These are phyloP conservation scores for Infundibulicybe gibba DNA, from an alignment of 768 basidiomycete species.

Conservation along the genomic window DNA sequence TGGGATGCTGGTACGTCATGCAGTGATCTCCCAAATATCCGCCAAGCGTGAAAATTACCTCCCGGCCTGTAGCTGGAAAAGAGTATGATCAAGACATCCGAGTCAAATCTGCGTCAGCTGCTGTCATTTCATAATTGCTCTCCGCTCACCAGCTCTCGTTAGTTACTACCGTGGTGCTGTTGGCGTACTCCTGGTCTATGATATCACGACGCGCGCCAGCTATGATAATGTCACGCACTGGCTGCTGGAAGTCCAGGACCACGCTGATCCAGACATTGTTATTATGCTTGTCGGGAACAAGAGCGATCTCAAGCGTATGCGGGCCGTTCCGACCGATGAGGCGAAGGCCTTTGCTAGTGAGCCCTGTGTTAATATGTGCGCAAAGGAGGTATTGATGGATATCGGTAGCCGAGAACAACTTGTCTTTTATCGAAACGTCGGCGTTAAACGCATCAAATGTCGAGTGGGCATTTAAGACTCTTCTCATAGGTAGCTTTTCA, in stretches of 20 bases:
- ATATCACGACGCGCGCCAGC: slow-evolving; percentile 91
- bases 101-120: slow-evolving; percentile 84
- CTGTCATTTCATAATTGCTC: slow-evolving; percentile 3
- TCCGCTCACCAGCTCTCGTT: slow-evolving; percentile 2
- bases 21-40: slow-evolving; percentile 4
- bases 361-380: slow-evolving; percentile 19
- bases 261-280: slow-evolving; percentile 89
- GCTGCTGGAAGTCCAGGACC: slow-evolving; percentile 94
- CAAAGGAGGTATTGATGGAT: slow-evolving; percentile 4
- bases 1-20: slow-evolving; percentile 93
- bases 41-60: slow-evolving; percentile 4
- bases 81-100: slow-evolving; percentile 98
- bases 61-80: slow-evolving; percentile 82
- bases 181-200: slow-evolving; percentile 89
- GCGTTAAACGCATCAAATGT: slow-evolving; percentile 99
- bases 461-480: slow-evolving; percentile 95
- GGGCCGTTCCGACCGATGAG: slow-evolving; percentile 97
- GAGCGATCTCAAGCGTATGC: slow-evolving; percentile 96
- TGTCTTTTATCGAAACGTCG: slow-evolving; percentile 98
- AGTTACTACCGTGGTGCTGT: slow-evolving; percentile 98
- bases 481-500: slow-evolving; percentile 71
- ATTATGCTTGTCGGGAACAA: slow-evolving; percentile 99
- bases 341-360: slow-evolving; percentile 87
- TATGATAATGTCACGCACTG: slow-evolving; percentile 93
- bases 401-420: slow-evolving; percentile 74